Conservation (phyloP, 306 rosid genomes). For the Citrullus colocynthis region DNA sequence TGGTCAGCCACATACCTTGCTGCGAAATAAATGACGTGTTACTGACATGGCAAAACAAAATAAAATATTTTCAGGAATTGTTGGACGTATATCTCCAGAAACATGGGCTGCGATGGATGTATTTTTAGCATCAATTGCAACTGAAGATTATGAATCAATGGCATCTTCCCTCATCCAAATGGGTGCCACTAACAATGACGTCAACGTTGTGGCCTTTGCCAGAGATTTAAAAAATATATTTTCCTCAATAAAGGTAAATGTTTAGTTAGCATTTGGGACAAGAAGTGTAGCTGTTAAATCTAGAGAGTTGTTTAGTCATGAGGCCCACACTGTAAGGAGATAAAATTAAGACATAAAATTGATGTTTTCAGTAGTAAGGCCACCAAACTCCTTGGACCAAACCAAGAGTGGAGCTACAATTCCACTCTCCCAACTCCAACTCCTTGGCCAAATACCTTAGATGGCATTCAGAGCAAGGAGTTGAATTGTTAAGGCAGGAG, state of each 20-base stretch:
- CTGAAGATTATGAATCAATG: constrained; percentile 86
- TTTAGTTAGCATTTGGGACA: neutral
- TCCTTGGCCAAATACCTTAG: too few species aligned
- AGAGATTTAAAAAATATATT: constrained; percentile 71
- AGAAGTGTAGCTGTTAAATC: too few species aligned
- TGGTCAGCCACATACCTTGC: neutral
- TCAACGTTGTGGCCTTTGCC: constrained; percentile 63
- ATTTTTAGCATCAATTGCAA: constrained; percentile 73
- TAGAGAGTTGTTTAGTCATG: too few species aligned
- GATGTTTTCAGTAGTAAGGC: too few species aligned
- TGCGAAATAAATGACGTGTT: neutral
- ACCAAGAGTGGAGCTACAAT: too few species aligned
- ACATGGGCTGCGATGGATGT: constrained; percentile 97
- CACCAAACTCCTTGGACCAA: too few species aligned
- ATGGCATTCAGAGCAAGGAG: too few species aligned
- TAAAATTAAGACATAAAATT: too few species aligned
- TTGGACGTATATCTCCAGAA: constrained; percentile 81
- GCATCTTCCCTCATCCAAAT: constrained; percentile 87
- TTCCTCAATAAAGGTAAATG: constrained; percentile 71
- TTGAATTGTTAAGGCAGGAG: too few species aligned
- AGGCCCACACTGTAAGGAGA: too few species aligned
- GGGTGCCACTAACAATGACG: constrained; percentile 76
- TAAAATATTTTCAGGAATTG: constrained; percentile 49
- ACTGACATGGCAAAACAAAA: neutral
- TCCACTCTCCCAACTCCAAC: too few species aligned